phyloP scores from a whole-genome alignment of 169 alveolate species.

The Cryptosporidium parvum region DNA sequence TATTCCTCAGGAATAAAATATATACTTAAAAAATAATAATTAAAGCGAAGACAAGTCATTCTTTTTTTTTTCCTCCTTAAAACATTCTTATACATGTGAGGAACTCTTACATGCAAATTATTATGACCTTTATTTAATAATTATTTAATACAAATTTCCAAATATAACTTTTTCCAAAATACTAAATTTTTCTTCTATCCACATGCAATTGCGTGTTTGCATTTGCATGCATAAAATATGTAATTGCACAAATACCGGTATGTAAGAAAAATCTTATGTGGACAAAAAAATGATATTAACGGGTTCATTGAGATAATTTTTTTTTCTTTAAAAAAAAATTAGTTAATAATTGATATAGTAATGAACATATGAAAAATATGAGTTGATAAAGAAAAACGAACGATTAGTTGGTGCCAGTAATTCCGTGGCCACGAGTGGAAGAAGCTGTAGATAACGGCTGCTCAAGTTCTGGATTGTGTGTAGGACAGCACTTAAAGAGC shows the following conservation, averaged over 20 bases:
- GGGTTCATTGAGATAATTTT: no score
- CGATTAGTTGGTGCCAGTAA: constrained; percentile 1
- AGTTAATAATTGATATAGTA: not conserved
- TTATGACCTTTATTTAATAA: not conserved
- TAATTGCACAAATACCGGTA: not conserved
- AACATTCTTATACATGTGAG: not conserved
- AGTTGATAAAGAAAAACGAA: not conserved
- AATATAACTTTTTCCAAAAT: not conserved
- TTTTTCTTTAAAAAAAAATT: not conserved
- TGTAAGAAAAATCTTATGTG: not conserved
- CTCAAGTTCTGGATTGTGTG: constrained; percentile 70
- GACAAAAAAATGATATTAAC: not conserved
- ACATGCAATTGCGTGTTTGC: constrained; percentile 12
- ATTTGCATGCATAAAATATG: not conserved
- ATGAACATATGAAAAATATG: not conserved
- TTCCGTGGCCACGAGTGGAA: constrained; percentile 60
- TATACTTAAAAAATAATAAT: not conserved
- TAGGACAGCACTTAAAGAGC: constrained; percentile 58
- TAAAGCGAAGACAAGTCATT: not conserved
- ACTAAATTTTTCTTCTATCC: not conserved
- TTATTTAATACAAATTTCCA: not conserved
- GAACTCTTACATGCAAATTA: not conserved
- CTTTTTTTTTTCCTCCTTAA: no score
- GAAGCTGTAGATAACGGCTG: constrained; percentile 40
- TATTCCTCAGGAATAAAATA: not conserved